Evolutionary conservation across 2,329 filamentous ascomycete genomes (phyloP).

Genomic region (Sarocladium strictum): DNA sequence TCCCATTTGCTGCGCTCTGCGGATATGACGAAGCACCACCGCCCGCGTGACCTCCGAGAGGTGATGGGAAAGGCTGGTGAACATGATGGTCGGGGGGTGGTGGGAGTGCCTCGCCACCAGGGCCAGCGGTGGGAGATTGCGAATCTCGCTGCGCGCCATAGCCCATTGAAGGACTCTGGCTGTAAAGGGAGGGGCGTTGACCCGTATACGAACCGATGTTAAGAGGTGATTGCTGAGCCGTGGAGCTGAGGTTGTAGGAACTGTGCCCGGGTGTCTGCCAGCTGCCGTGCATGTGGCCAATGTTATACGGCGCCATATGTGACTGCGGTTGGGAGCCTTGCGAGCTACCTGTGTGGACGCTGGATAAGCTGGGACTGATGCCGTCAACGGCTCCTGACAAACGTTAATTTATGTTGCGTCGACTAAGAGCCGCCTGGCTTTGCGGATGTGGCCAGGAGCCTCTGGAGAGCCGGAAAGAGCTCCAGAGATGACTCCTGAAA

Average conservation of each 20-base stretch:
- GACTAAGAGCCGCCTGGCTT: not conserved
- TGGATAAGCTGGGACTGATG: conserved; percentile 55
- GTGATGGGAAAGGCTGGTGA: conserved; percentile 56
- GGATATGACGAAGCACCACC: not conserved
- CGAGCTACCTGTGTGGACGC: conserved; percentile 54
- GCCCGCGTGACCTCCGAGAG: not conserved
- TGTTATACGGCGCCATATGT: conserved; percentile 42
- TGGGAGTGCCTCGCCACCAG: conserved; percentile 50
- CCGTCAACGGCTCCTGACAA: conserved; percentile 51
- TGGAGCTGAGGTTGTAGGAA: conserved; percentile 49
- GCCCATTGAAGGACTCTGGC: conserved; percentile 42
- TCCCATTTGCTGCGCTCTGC: not conserved
- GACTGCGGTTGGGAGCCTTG: conserved; percentile 50
- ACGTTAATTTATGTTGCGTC: conserved; percentile 13
- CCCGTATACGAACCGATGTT: not conserved
- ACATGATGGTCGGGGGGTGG: conserved; percentile 63
- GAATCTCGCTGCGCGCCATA: conserved; percentile 27
- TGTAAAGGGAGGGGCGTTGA: conserved; percentile 33
- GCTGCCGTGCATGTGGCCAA: conserved; percentile 41
- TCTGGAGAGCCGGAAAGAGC: too few relatives aligned
- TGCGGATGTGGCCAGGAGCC: too few relatives aligned
- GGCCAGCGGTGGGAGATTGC: conserved; percentile 44
- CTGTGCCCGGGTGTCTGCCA: conserved; percentile 51
- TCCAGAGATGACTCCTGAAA: too few relatives aligned
- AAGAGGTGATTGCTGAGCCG: conserved; percentile 16